Percentiles rank a stretch among this genome's conserved stretches.
Conservation (phyloP, 2,329 filamentous ascomycete species). For the Seiridium unicorne region DNA sequence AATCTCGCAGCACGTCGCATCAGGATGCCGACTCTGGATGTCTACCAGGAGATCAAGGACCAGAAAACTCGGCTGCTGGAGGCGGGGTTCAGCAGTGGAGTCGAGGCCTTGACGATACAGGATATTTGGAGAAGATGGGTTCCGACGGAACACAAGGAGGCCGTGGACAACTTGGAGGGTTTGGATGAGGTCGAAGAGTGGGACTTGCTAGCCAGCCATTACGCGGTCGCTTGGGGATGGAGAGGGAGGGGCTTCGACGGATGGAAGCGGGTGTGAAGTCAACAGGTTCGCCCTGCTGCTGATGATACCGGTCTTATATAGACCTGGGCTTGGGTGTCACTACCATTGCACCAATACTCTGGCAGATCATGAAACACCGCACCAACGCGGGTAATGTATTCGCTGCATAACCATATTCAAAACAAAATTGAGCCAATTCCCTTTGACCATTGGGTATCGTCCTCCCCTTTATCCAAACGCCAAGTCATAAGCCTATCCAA, state of each 20-base stretch:
- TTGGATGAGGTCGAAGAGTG: constrained; percentile 96
- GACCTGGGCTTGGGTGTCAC: not conserved
- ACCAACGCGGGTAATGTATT: not conserved
- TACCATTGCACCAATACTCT: not conserved
- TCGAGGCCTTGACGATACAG: constrained; percentile 43
- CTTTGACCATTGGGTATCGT: constrained; percentile 1
- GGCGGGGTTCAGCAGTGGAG: constrained; percentile 58
- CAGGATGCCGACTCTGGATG: constrained; percentile 75
- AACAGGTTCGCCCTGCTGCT: not conserved
- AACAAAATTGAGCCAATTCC: not conserved
- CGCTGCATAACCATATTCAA: not conserved
- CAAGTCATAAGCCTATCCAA: not conserved
- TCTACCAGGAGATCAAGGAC: constrained; percentile 65
- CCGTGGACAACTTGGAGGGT: constrained; percentile 78
- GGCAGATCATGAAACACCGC: not conserved
- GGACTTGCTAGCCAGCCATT: constrained; percentile 82
- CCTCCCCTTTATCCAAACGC: not conserved
- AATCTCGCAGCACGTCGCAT: constrained; percentile 85
- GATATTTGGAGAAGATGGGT: constrained; percentile 80
- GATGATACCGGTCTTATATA: not conserved
- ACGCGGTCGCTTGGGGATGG: constrained; percentile 88
- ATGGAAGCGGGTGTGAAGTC: not conserved
- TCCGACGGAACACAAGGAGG: constrained; percentile 65
- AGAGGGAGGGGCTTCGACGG: constrained; percentile 46
- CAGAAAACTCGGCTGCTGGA: constrained; percentile 66